phyloP scores from a whole-genome alignment of 768 basidiomycete genomes.

The Astraeus odoratus region DNA sequence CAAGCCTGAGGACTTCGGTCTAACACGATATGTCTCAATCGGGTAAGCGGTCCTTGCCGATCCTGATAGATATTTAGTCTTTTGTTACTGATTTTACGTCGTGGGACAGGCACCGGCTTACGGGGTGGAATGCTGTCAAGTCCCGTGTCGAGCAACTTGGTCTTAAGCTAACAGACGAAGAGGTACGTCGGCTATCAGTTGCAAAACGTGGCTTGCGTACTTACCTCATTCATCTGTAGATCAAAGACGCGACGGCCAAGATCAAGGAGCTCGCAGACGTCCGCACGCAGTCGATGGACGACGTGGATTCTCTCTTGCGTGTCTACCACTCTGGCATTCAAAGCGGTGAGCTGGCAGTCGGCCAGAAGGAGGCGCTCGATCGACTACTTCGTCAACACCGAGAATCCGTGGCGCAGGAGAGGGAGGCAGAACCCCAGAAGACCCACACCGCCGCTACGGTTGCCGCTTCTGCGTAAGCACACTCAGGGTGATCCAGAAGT shows the following conservation, averaged over 20 bases:
- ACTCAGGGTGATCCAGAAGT: neutral
- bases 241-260: constrained; percentile 98
- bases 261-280: constrained; percentile 99
- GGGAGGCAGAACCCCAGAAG: constrained; percentile 2
- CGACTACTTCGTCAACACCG: constrained; percentile 77
- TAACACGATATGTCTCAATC: constrained; percentile 96
- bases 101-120: constrained; percentile 71
- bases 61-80: neutral
- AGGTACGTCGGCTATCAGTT: constrained; percentile 36
- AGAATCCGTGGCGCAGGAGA: constrained; percentile 17
- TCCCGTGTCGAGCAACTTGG: constrained; percentile 97
- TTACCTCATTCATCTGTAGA: constrained; percentile 30
- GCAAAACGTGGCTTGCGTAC: neutral
- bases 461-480: neutral
- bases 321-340: constrained; percentile 93
- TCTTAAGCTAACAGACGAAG: constrained; percentile 81
- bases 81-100: constrained; percentile 2
- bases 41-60: constrained; percentile 43
- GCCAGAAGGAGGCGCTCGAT: constrained; percentile 91
- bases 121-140: constrained; percentile 99
- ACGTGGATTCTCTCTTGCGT: constrained; percentile 94
- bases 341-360: constrained; percentile 85
- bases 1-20: constrained; percentile 98
- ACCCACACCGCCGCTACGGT: neutral
- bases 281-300: constrained; percentile 97